Evolutionary conservation across 139 green algal genomes (phyloP).

Genomic region (Raphidocelis subcapitata): DNA sequence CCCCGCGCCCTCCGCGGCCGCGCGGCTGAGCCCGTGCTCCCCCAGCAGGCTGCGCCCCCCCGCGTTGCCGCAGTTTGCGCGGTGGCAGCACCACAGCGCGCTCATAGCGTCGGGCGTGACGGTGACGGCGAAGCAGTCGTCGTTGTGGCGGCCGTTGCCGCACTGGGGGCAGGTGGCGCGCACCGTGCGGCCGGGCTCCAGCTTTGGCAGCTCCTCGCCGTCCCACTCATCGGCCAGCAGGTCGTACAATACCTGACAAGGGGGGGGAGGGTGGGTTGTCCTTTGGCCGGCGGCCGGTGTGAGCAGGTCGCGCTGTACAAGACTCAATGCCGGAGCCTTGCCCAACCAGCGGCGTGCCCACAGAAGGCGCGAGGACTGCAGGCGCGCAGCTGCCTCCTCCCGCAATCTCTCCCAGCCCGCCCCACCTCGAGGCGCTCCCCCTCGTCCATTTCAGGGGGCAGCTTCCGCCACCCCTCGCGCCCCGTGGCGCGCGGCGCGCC

Average conservation of each 20-base stretch:
- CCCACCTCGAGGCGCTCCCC: neutral
- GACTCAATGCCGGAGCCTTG: no score
- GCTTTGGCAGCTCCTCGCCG: no score
- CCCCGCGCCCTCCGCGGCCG: neutral
- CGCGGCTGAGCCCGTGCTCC: constrained; percentile 3
- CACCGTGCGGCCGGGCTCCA: no score
- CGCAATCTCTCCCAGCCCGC: no score
- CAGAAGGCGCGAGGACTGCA: no score
- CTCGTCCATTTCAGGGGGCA: neutral
- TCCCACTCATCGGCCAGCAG: neutral
- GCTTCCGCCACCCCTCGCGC: neutral
- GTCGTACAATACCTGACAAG: neutral
- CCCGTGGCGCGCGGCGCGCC: neutral
- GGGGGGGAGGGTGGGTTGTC: neutral
- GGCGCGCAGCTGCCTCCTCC: no score
- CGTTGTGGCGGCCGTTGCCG: neutral
- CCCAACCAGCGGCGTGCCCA: no score
- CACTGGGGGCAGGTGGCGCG: no score
- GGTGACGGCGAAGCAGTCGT: constrained; percentile 18
- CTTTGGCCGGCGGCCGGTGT: neutral
- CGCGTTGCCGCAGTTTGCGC: constrained; percentile 58
- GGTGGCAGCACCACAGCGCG: constrained; percentile 56
- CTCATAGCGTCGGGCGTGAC: neutral
- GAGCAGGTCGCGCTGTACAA: no score
- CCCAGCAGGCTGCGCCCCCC: constrained; percentile 27